Conservation (phyloP, 2,329 filamentous ascomycete genomes). For the Fusarium phyllophilum region DNA sequence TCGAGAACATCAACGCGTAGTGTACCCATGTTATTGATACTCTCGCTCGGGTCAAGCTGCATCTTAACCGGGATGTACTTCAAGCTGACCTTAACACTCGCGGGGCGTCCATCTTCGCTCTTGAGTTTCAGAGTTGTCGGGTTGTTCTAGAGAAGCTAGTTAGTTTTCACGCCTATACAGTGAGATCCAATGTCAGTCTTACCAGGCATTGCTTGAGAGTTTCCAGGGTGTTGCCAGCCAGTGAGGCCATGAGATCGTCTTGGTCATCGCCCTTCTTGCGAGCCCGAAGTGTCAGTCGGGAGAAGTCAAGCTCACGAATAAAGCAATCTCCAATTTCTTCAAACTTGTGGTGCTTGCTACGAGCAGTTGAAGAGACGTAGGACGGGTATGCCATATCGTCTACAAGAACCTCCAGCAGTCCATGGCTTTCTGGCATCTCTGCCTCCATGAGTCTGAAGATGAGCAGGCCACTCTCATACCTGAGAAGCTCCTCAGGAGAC, state of each 20-base stretch:
- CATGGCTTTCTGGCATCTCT: slow-evolving; percentile 79
- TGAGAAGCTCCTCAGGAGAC: slow-evolving; percentile 80
- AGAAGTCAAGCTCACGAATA: slow-evolving; percentile 97
- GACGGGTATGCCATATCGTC: slow-evolving; percentile 95
- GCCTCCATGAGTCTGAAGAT: slow-evolving; percentile 95
- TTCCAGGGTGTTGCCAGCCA: slow-evolving; percentile 85
- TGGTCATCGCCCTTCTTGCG: slow-evolving; percentile 82
- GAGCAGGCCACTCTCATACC: slow-evolving; percentile 90
- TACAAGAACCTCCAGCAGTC: slow-evolving; percentile 87
- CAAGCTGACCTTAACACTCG: slow-evolving; percentile 86
- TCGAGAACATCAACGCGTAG: slow-evolving; percentile 94
- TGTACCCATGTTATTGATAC: slow-evolving; percentile 98
- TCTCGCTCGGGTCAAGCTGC: slow-evolving; percentile 92
- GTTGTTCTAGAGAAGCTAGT: slow-evolving; percentile 73
- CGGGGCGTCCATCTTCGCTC: slow-evolving; percentile 76
- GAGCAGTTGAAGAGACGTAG: slow-evolving; percentile 82
- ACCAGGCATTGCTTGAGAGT: slow-evolving; percentile 89
- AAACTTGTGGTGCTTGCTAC: slow-evolving; percentile 75
- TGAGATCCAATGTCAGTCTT: slow-evolving; percentile 49
- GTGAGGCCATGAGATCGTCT: slow-evolving; percentile 80
- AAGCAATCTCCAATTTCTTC: slow-evolving; percentile 96
- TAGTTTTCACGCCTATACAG: not conserved
- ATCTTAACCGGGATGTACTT: slow-evolving; percentile 96
- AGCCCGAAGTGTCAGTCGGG: slow-evolving; percentile 87
- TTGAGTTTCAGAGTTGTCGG: slow-evolving; percentile 84